Base-by-base conservation (phyloP, 305 asterid genomes). In the Fraxinus latifolia region DNA sequence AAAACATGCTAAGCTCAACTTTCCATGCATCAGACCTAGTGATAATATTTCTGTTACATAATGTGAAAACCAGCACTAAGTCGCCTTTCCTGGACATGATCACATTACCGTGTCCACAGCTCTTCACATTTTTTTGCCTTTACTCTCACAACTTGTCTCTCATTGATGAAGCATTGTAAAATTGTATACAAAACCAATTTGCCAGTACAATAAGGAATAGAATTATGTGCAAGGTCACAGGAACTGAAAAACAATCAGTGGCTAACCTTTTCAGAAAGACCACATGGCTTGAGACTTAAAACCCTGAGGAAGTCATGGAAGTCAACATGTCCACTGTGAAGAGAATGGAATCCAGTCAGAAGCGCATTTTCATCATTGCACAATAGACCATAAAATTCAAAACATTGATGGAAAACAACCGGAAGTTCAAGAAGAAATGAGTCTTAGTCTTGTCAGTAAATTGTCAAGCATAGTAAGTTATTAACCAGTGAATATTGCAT, bases 311-410 rank as follows among this genome's bases (percentile, higher is more conserved):
- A 94, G 89, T 88, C 94, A 82, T 84, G 92, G 83, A 85, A 86
- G 79, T 91, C 92, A 14, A 93, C 97, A 75, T 74, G 87, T 81
- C 98, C 98, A 81, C 99, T 96, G 78, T 93, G 78, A 84, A 82
- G 39, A 77, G 77, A 77, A 84, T 25, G 27, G 58, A 81, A 80
- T 21, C 77, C 80, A 39, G 71, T 87, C 76, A 89, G 79, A 83
- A 82, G 53, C 77, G 74, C 53, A 85, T 34, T 74, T 77, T 14
- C 77, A 67, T 81, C 80, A 82, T 79, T 81, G 50, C 58, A 78
- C 33, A 19, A 70, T 44, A 71, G 29, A 58, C 81, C 23, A 76
- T 4, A 50, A 67, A 87, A 12, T 39, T 76, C 33, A 79, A 67
- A 79, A 8, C 21, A 37, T 79, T 55, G 55, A 81, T 79, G 82